These are phyloP conservation scores for Lipomyces kockii DNA, from an alignment of 805 yeast species.

Conservation along the genomic window DNA sequence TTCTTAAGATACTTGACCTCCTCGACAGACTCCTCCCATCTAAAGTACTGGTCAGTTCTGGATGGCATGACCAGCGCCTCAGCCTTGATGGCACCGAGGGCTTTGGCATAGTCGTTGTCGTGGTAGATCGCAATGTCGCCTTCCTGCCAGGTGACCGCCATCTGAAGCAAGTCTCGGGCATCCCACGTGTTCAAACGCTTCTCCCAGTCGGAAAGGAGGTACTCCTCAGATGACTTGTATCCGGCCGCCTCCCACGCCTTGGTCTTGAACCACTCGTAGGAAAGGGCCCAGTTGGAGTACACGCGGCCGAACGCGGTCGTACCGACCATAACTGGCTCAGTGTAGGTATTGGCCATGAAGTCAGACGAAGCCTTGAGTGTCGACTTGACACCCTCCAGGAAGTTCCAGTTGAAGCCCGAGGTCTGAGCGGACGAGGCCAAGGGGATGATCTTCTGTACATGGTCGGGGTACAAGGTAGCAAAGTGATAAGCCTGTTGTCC, in stretches of 20 bases:
- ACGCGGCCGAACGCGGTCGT: slow-evolving; percentile 37
- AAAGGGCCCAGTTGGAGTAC: slow-evolving; percentile 37
- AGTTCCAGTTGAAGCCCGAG: slow-evolving; percentile 36
- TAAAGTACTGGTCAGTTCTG: slow-evolving; percentile 35
- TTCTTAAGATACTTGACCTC: slow-evolving; percentile 33
- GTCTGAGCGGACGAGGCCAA: slow-evolving; percentile 37
- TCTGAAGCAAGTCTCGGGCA: slow-evolving; percentile 31
- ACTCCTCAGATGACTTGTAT: slow-evolving; percentile 33
- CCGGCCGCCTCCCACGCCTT: slow-evolving; percentile 35
- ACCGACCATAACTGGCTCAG: slow-evolving; percentile 32
- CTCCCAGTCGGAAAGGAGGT: slow-evolving; percentile 33
- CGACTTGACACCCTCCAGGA: slow-evolving; percentile 35
- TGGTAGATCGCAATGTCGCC: slow-evolving; percentile 34
- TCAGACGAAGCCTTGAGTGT: slow-evolving; percentile 31
- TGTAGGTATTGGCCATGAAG: slow-evolving; percentile 30
- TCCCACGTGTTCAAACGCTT: slow-evolving; percentile 35
- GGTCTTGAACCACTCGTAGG: slow-evolving; percentile 36
- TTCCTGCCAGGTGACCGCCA: slow-evolving; percentile 38
- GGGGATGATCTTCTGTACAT: slow-evolving; percentile 33
- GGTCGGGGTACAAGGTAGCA: slow-evolving; percentile 34
- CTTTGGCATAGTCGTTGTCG: slow-evolving; percentile 33
- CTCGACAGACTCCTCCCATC: slow-evolving; percentile 34
- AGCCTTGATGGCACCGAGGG: slow-evolving; percentile 33
- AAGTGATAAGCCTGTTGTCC: slow-evolving; percentile 38
- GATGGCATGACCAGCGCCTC: slow-evolving; percentile 34